Evolutionary conservation across 306 rosid species (phyloP), one percentile per base, ranked within the genome.

Genomic region (Gillenia trifoliata): DNA sequence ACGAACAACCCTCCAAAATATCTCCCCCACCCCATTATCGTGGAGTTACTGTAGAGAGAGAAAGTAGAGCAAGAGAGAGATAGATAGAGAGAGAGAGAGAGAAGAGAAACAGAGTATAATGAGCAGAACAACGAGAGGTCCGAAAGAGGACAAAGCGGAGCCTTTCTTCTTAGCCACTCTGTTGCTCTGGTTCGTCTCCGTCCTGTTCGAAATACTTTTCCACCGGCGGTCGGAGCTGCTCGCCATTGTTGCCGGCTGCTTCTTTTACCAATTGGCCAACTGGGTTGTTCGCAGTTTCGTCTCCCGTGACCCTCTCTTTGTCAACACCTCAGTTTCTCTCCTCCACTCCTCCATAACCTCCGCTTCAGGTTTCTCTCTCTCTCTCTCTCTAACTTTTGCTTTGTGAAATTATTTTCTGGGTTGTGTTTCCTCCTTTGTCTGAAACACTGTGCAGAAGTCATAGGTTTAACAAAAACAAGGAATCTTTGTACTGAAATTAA

Each of bases 271-370:
- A 22, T 52, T 79, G 9, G 90, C 88, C 65, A 90, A 92, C 71
- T 81, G 68, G 77, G 56, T 87, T 61, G n/a, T 84, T 52, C 88
- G 95, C 16, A 12, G 64, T 74, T 70, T 84, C 77, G 55, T 78
- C 78, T 79, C 85, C n/a, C 78, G 61, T 31, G 92, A 93, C 62
- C 86, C 90, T 66, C 90, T 91, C 75, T 86, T 91, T 47, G 92
- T 91, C 66, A 93, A 91, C 79, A 94, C 97, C 81, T 70, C 90
- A 8, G 98, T 93, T 38, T 93, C 98, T 30, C 98, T 93, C 71
- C 85, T 93, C 25, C 98, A 93, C 76, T 89, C 96, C 78, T 11
- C 72, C 60, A 23, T 90, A 69, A 91, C 94, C 68, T 89, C 96
- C 23, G 60, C 87, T 75, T 91, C 97, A 85, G 98, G 97, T 91